These are phyloP conservation scores for Podospora sp. DNA, from an alignment of 495 filamentous ascomycete species.

Conservation along the genomic window DNA sequence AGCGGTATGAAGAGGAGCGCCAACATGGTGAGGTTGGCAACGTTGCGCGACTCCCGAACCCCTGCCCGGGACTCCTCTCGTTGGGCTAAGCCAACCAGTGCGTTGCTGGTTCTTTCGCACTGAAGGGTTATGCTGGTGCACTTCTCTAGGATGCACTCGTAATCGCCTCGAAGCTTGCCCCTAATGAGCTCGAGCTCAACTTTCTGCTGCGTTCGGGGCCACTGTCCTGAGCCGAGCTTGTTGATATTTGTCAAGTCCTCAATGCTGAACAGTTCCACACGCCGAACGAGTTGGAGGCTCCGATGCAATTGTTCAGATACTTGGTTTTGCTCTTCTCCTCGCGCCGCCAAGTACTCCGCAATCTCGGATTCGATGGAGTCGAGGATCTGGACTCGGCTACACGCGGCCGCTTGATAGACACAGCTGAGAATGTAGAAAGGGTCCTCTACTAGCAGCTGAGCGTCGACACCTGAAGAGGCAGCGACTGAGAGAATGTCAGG, in stretches of 20 bases:
- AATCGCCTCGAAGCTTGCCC: not conserved
- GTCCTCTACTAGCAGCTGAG: constrained; percentile 3
- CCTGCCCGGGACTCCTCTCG: not conserved
- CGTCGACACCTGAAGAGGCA: not conserved
- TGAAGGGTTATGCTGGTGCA: not conserved
- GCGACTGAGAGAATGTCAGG: not conserved
- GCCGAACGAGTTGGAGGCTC: not conserved
- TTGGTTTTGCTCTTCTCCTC: not conserved
- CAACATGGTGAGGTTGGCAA: not conserved
- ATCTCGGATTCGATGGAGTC: not conserved
- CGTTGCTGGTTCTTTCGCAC: not conserved
- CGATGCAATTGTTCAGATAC: not conserved
- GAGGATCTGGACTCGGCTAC: not conserved
- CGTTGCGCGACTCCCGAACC: not conserved
- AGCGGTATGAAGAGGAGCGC: not conserved
- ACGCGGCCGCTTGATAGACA: not conserved
- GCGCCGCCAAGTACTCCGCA: not conserved
- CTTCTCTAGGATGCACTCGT: not conserved
- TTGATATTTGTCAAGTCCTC: constrained; percentile 6
- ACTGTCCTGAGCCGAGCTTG: not conserved
- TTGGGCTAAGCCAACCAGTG: not conserved
- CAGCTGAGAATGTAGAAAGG: constrained; percentile 12
- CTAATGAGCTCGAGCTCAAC: not conserved
- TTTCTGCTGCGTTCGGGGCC: not conserved
- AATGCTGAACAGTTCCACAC: not conserved